Base-by-base conservation (phyloP, 2,329 filamentous ascomycete genomes). In the Coniochaeta ligniaria region DNA sequence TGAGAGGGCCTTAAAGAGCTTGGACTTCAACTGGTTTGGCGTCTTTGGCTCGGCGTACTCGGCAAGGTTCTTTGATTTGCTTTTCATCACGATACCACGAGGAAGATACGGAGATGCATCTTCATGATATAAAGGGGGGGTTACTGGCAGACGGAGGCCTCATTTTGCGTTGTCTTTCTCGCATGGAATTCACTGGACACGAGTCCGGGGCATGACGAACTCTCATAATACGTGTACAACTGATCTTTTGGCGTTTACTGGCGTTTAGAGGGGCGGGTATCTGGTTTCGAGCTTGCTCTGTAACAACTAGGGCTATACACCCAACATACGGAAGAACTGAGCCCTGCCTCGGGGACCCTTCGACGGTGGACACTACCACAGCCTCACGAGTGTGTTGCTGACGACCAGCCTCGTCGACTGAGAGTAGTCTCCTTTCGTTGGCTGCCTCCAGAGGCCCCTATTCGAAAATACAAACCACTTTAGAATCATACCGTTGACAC, bases 11-110 rank as follows among this genome's bases (percentile, higher is more conserved):
- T 28, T 52, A 5, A 14, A 31, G 47, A 52, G 47, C 26, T 52
- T 52, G 47, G 47, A 38, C 31, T 24, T 38, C 54, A 57, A 24
- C 54, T 57, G 54, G 54, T 38, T 36, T 57, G 54, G 54, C 54
- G 54, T 57, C 54, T 57, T 20, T 57, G 47, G 47, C 47, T 57
- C 20, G 54, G 54, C 54, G 54, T 57, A 57, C 31, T 38, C 54
- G 54, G 54, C 54, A 57, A n/a, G 22, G 17, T 35, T n/a, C 6
- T 38, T 36, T 36, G 31, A 22, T 57, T 57, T 33, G 28, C 26
- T 52, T 36, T 36, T 36, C 12, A 3, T 52, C 47, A 52, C 47
- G 47, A 52, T 52, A 52, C 47, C 47, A 52, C 47, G 47, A 52
- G 47, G 24, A 14, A 52, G 22, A 52, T 31, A 52, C 14, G 47